Conservation (phyloP, 2,329 filamentous ascomycete genomes). For the Aspergillus proliferans region DNA sequence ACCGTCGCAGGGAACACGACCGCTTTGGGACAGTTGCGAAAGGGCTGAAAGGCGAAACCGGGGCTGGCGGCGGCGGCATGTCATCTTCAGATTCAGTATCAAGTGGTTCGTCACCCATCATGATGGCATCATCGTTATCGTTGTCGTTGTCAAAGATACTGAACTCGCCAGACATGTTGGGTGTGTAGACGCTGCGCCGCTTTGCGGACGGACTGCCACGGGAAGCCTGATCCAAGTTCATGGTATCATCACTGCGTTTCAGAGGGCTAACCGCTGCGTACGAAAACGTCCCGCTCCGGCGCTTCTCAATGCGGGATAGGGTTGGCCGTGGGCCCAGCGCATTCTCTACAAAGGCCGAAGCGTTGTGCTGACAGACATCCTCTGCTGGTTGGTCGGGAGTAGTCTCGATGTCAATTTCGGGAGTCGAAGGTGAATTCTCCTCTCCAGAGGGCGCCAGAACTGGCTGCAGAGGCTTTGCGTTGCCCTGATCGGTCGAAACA, state of each 20-base stretch:
- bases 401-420: conserved; percentile 20
- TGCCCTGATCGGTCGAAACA: conserved; percentile 64
- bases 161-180: conserved; percentile 58
- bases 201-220: conserved; percentile 84
- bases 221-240: conserved; percentile 74
- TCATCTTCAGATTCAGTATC: conserved; percentile 23
- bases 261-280: conserved; percentile 67
- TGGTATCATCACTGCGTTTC: conserved; percentile 84
- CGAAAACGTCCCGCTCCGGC: conserved; percentile 42
- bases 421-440: conserved; percentile 38
- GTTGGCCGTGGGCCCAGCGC: conserved; percentile 30
- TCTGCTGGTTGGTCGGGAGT: conserved; percentile 13
- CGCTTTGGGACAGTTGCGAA: conserved; percentile 58
- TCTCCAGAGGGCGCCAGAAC: conserved; percentile 43
- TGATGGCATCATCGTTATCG: conserved; percentile 19
- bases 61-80: conserved; percentile 18
- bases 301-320: conserved; percentile 45
- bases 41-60: conserved; percentile 39
- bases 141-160: conserved; percentile 64
- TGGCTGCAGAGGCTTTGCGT: conserved; percentile 51
- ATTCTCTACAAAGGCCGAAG: conserved; percentile 16
- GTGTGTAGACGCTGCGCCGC: conserved; percentile 76
- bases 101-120: conserved; percentile 19
- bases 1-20: conserved; percentile 73
- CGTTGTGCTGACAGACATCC: conserved; percentile 36